A percentile compares a stretch with the other conserved stretches of the same genome.
Conservation (phyloP, 1,139 yeast genomes). For the Maudiozyma humilis region DNA sequence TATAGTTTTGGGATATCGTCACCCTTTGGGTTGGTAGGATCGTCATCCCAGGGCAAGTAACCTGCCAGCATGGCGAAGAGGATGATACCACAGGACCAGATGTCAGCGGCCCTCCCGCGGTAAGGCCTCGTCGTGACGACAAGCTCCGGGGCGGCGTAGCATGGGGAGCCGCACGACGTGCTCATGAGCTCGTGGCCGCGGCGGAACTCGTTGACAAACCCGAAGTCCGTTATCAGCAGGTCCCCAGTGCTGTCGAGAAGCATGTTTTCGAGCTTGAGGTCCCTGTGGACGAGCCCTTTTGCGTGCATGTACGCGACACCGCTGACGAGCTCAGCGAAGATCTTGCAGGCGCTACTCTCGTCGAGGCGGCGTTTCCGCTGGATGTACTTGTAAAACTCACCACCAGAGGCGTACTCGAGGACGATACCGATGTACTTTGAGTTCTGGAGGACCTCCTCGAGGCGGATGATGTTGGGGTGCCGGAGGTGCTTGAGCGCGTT, state of each 20-base stretch:
- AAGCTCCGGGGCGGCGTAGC: slow-evolving; percentile 96
- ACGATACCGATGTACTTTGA: slow-evolving; percentile 95
- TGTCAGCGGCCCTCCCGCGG: slow-evolving; percentile 90
- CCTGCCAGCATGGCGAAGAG: slow-evolving; percentile 96
- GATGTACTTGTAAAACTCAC: slow-evolving; percentile 91
- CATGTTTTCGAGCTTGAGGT: slow-evolving; percentile 65
- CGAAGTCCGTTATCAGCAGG: slow-evolving; percentile 68
- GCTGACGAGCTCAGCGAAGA: slow-evolving; percentile 86
- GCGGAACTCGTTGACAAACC: slow-evolving; percentile 83
- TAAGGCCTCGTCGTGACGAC: slow-evolving; percentile 83
- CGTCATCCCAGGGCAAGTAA: slow-evolving; percentile 95
- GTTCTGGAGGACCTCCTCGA: slow-evolving; percentile 88
- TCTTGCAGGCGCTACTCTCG: slow-evolving; percentile 73
- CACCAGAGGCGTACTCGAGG: slow-evolving; percentile 92
- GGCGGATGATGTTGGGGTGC: slow-evolving; percentile 87
- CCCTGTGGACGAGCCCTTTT: slow-evolving; percentile 64
- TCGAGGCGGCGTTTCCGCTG: slow-evolving; percentile 78
- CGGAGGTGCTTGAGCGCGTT: slow-evolving; percentile 76
- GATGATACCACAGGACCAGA: slow-evolving; percentile 95
- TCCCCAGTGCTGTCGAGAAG: slow-evolving; percentile 59
- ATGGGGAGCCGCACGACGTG: slow-evolving; percentile 95
- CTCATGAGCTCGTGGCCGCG: slow-evolving; percentile 72
- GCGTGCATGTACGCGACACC: slow-evolving; percentile 84
- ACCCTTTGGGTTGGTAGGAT: slow-evolving; percentile 93
- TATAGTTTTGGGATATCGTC: slow-evolving; percentile 85